phyloP scores from a whole-genome alignment of 2,329 filamentous ascomycete species.

The Alternaria viburni region DNA sequence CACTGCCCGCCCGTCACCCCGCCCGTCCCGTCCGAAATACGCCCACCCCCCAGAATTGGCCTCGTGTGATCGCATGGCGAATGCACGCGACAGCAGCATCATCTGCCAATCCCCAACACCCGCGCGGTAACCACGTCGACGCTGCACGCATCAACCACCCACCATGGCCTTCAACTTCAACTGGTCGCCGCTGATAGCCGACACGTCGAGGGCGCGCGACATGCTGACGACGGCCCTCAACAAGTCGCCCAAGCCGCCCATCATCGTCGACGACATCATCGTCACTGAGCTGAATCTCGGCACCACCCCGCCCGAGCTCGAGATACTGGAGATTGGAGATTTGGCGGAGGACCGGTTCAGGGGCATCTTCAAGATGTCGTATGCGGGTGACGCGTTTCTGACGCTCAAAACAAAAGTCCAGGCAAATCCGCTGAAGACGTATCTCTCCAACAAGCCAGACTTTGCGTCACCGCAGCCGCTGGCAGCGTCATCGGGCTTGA shows the following conservation, averaged over 20 bases:
- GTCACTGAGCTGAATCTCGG: conserved; percentile 98
- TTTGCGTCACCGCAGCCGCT: conserved; percentile 94
- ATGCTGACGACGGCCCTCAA: conserved; percentile 94
- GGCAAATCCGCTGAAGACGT: conserved; percentile 96
- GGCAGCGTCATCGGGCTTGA: conserved; percentile 88
- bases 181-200: conserved; percentile 98
- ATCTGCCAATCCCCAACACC: conserved; percentile 21
- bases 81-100: conserved; percentile 48
- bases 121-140: conserved; percentile 27
- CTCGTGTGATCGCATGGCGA: conserved; percentile 43
- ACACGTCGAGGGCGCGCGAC: conserved; percentile 89
- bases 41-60: conserved; percentile 16
- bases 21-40: conserved; percentile 3
- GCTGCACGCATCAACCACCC: conserved; percentile 9
- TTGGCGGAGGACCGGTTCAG: conserved; percentile 95
- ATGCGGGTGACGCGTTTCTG: conserved; percentile 91
- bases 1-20: neutral
- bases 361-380: conserved; percentile 99
- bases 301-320: conserved; percentile 89
- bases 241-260: conserved; percentile 96
- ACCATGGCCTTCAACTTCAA: conserved; percentile 99
- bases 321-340: conserved; percentile 97
- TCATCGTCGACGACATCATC: conserved; percentile 98
- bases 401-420: conserved; percentile 96
- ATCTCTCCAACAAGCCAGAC: conserved; percentile 84